Percentiles rank a stretch among this genome's conserved stretches.
Evolutionary conservation across 2,329 filamentous ascomycete genomes (phyloP).

Genomic region (Aureobasidium leucospermi): DNA sequence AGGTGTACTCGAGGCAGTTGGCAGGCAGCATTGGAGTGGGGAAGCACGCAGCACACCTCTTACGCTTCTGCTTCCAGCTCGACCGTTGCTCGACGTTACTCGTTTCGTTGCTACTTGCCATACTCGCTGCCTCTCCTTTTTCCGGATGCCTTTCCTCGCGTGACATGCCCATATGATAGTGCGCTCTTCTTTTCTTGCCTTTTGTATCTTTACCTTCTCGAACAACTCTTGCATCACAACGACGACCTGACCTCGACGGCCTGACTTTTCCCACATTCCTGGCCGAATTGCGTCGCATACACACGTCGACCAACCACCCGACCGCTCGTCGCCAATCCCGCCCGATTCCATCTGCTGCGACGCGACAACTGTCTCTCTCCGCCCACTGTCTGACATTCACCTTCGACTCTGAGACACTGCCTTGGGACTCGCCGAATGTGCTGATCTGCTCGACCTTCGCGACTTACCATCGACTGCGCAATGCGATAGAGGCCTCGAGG

Average conservation of each 20-base stretch:
- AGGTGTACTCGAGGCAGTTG: neutral
- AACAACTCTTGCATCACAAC: neutral
- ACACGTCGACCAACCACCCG: neutral
- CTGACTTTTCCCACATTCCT: slow-evolving; percentile 13
- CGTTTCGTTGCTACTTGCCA: neutral
- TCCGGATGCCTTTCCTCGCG: slow-evolving; percentile 5
- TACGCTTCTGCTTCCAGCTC: slow-evolving; percentile 14
- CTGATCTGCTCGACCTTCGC: neutral
- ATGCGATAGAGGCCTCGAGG: slow-evolving; percentile 13
- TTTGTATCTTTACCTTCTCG: neutral
- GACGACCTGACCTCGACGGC: neutral
- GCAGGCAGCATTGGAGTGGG: neutral
- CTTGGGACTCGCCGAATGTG: neutral
- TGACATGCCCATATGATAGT: slow-evolving; percentile 12
- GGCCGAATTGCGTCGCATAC: slow-evolving; percentile 9
- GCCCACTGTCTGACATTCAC: neutral
- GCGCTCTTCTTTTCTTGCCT: slow-evolving; percentile 7
- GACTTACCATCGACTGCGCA: slow-evolving; percentile 8
- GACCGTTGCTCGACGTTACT: slow-evolving; percentile 9
- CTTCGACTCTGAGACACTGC: slow-evolving; percentile 2
- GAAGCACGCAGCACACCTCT: slow-evolving; percentile 2
- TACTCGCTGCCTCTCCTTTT: slow-evolving; percentile 13
- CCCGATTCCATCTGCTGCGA: neutral
- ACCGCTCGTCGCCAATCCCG: neutral
- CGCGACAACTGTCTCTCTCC: neutral